Percentiles rank a stretch among this genome's conserved stretches.
Conservation (phyloP, 305 asterid species). For the Plantago coronopus region DNA sequence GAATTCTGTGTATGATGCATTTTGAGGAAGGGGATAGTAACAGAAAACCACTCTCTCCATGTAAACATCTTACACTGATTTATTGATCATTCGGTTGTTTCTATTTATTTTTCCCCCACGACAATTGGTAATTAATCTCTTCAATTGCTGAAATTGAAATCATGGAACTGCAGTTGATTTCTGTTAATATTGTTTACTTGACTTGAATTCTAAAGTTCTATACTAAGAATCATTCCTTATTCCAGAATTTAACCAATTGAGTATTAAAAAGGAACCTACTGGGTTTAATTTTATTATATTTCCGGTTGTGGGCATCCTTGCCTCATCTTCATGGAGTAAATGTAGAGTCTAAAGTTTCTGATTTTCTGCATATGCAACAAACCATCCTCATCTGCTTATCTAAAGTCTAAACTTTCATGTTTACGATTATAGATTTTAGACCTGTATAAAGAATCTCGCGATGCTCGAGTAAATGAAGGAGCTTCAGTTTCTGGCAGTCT, state of each 20-base stretch:
- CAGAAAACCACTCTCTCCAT: background rate
- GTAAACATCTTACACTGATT: background rate
- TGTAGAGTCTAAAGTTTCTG: background rate
- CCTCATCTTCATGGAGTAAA: slow-evolving; percentile 5
- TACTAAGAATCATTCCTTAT: no score
- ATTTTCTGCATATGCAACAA: background rate
- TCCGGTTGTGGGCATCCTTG: slow-evolving; percentile 6
- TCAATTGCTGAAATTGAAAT: no score
- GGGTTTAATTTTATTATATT: slow-evolving; percentile 7
- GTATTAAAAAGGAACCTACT: background rate
- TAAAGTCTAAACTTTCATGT: slow-evolving; percentile 17
- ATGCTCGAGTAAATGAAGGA: slow-evolving; percentile 64
- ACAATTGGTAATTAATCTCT: no score
- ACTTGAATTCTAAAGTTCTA: no score
- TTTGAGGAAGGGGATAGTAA: no score
- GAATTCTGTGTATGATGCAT: background rate
- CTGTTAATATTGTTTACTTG: no score
- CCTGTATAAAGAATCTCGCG: slow-evolving; percentile 65
- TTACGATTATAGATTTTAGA: slow-evolving; percentile 64
- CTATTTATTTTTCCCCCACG: no score
- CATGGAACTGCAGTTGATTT: no score
- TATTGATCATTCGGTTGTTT: no score
- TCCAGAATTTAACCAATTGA: no score
- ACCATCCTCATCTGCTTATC: background rate
- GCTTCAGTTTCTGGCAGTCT: slow-evolving; percentile 52